Evolutionary conservation across 1,139 yeast species (phyloP).

Genomic region (Zygosaccharomyces sapae): DNA sequence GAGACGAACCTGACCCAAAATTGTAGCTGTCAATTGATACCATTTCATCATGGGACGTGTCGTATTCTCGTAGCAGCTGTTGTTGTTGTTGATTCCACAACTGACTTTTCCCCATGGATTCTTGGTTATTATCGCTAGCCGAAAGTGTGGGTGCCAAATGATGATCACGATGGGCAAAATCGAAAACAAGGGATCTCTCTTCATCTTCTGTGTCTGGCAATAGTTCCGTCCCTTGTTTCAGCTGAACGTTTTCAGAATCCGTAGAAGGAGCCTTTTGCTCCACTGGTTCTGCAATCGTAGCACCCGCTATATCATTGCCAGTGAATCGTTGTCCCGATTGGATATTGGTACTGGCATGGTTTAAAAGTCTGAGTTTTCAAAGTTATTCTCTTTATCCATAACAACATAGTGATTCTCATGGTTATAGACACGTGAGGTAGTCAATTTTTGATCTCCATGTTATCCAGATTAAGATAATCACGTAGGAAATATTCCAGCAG

Average conservation of each 20-base stretch:
- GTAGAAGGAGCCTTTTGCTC: neutral
- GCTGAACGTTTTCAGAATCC: no score
- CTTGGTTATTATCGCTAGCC: neutral
- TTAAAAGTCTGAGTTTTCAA: conserved; percentile 29
- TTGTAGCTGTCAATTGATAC: conserved; percentile 20
- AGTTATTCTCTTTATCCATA: conserved; percentile 30
- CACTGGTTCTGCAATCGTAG: neutral
- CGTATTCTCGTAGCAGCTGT: conserved; percentile 2
- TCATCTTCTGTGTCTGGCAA: conserved; percentile 15
- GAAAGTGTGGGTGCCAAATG: conserved; percentile 9
- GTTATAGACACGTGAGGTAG: conserved; percentile 26
- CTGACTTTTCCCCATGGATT: neutral
- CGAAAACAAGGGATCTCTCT: conserved; percentile 24
- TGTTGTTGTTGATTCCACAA: neutral
- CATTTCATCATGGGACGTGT: conserved; percentile 12
- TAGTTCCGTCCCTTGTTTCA: no score
- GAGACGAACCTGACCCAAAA: conserved; percentile 3
- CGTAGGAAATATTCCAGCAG: conserved; percentile 32
- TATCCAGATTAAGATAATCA: conserved; percentile 32
- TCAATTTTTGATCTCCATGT: conserved; percentile 31
- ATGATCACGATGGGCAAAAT: conserved; percentile 20
- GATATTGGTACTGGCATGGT: conserved; percentile 19
- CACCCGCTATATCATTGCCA: neutral
- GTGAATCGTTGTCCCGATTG: conserved; percentile 4
- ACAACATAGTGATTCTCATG: conserved; percentile 35